Evolutionary conservation across 148 eudicot genomes (phyloP).

Genomic region (Bassia scoparia): DNA sequence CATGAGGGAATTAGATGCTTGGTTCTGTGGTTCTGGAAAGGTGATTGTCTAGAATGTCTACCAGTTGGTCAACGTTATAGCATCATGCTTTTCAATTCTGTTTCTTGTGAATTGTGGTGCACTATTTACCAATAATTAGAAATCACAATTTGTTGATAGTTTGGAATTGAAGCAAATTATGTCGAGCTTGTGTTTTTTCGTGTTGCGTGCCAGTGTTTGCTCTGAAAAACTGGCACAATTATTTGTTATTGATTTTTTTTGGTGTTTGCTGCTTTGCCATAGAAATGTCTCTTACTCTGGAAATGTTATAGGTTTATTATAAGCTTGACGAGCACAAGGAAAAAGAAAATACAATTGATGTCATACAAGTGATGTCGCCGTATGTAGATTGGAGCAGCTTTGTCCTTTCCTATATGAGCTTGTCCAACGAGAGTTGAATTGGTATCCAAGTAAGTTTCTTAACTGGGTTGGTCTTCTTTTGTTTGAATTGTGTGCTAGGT

Average conservation of each 20-base stretch:
- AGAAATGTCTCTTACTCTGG: not conserved
- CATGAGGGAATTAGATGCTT: conserved; percentile 81
- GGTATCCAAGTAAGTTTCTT: conserved; percentile 80
- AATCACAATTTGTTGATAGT: not conserved
- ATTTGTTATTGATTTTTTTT: not conserved
- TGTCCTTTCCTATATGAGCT: conserved; percentile 95
- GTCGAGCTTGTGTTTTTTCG: not conserved
- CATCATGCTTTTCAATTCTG: not conserved
- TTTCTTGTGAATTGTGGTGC: not conserved
- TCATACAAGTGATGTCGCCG: conserved; percentile 72
- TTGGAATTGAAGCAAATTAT: not conserved
- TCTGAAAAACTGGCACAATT: not conserved
- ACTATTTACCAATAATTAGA: not conserved
- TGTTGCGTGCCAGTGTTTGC: not conserved
- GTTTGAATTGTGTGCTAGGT: not conserved
- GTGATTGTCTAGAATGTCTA: conserved; percentile 35
- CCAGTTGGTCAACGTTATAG: not conserved
- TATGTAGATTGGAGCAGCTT: conserved; percentile 90
- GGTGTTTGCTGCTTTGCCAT: not conserved
- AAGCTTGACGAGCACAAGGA: conserved; percentile 82
- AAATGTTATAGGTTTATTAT: conserved; percentile 62
- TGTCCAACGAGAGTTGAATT: conserved; percentile 76
- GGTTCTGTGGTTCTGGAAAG: conserved; percentile 92
- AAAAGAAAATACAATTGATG: conserved; percentile 37
- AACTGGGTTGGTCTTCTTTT: not conserved